These are phyloP conservation scores for Yamadazyma philogaea DNA, from an alignment of 805 yeast genomes.

Conservation along the genomic window DNA sequence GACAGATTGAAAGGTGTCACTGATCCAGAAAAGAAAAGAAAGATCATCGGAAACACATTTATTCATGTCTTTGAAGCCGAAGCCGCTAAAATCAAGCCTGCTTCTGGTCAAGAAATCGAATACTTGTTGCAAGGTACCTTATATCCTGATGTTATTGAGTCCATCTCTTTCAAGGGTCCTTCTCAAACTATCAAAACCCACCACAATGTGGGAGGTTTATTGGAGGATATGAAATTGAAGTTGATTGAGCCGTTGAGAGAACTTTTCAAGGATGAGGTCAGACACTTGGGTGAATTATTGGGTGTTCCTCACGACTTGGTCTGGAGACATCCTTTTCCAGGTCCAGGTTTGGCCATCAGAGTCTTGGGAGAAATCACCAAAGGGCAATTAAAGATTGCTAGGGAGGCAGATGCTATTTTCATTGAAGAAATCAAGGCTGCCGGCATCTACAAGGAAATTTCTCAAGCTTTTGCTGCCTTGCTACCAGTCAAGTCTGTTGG, in stretches of 20 bases:
- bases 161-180: slow-evolving; percentile 98
- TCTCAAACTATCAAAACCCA: slow-evolving; percentile 99
- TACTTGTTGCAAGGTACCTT: slow-evolving; percentile 94
- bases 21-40: slow-evolving; percentile 98
- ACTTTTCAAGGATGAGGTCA: slow-evolving; percentile 97
- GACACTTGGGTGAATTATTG: slow-evolving; percentile 89
- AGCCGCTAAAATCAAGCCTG: slow-evolving; percentile 88
- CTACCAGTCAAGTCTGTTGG: slow-evolving; percentile 98
- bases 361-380: slow-evolving; percentile 95
- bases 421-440: slow-evolving; percentile 93
- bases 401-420: slow-evolving; percentile 94
- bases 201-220: slow-evolving; percentile 97
- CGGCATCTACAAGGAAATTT: slow-evolving; percentile 86
- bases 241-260: slow-evolving; percentile 98
- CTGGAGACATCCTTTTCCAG: slow-evolving; percentile 99
- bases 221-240: slow-evolving; percentile 97
- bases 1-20: slow-evolving; percentile 86
- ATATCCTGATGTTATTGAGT: slow-evolving; percentile 98
- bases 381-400: slow-evolving; percentile 90
- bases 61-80: slow-evolving; percentile 96
- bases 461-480: slow-evolving; percentile 97
- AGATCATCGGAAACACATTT: slow-evolving; percentile 96
- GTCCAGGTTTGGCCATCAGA: slow-evolving; percentile 99
- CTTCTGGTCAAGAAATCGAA: slow-evolving; percentile 86
- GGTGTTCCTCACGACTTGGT: slow-evolving; percentile 96